Evolutionary conservation across 1,284 basidiomycete genomes (phyloP), one percentile per base, ranked within the genome.

Genomic region (Tilletia walkeri): DNA sequence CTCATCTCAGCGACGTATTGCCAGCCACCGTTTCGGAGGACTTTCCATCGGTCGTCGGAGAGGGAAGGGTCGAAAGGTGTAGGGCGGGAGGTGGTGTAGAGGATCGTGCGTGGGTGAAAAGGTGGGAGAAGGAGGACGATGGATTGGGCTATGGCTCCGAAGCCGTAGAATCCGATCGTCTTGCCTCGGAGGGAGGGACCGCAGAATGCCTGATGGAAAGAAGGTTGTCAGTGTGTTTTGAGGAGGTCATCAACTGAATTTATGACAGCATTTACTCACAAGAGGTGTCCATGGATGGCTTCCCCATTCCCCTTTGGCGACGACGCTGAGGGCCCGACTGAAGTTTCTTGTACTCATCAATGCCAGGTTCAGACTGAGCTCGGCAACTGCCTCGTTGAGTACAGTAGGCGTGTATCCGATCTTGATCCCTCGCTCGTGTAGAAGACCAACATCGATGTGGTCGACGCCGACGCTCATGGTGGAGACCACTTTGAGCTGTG

Each of bases 401-500:
- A 96, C 90, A 70, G 93, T 91, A 0, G 94, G 94, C 0, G 94
- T 97, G 84, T 94, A 93, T 4, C 95, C 95, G 12, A 98, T 84
- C 65, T 88, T 89, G 72, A 98, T 87, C 1, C 88, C 86, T 18
- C 89, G 87, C 75, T 87, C 85, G n/a, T 88, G 87, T n/a, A 90
- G 85, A 18, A 88, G 88, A 9, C 85, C 80, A 0, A 92, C 85
- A 73, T 91, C 89, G 66, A 94, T 88, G 78, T 98, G 95, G 75
- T 98, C 95, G 71, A 74, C 80, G 5, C 84, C 82, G 0, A 84
- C 85, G 24, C 84, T 86, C 88, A 95, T 92, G 0, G 95, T 97
- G 0, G 93, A 94, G 5, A 97, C 88, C 18, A 91, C 89, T 69
- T 88, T 89, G 14, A 98, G 86, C 66, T 84, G 86, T 0, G 90